Conservation (phyloP, 768 basidiomycete species). For the Harrya chromipes region DNA sequence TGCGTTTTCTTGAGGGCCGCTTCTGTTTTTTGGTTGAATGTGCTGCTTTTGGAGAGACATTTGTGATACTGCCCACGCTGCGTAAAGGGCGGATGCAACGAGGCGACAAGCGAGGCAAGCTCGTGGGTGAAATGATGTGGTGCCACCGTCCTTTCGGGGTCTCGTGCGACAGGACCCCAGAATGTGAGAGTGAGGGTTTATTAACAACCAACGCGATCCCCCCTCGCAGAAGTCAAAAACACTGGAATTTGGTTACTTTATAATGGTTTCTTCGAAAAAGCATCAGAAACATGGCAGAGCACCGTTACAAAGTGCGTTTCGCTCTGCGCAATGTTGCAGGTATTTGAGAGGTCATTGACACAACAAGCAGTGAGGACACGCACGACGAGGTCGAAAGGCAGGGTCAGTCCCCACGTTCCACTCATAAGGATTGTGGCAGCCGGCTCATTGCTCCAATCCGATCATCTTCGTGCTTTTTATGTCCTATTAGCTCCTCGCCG, state of each 20-base stretch:
- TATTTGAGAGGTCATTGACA: conserved; percentile 27
- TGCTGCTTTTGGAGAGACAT: conserved; percentile 7
- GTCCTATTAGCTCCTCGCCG: conserved; percentile 40
- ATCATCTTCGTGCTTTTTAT: conserved; percentile 6
- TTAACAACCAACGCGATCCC: conserved; percentile 37
- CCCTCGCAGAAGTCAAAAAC: conserved; percentile 20
- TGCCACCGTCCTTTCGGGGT: conserved; percentile 26
- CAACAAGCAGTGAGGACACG: conserved; percentile 48
- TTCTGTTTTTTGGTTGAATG: neutral
- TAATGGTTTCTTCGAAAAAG: conserved; percentile 43
- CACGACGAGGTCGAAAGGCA: conserved; percentile 58
- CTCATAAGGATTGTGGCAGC: conserved; percentile 15
- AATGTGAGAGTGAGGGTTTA: conserved; percentile 32
- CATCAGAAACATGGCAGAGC: conserved; percentile 36
- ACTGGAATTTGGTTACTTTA: conserved; percentile 30
- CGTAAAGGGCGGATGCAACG: conserved; percentile 16
- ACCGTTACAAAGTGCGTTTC: conserved; percentile 40
- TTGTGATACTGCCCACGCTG: conserved; percentile 10
- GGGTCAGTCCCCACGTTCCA: conserved; percentile 40
- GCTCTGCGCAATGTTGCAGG: conserved; percentile 24
- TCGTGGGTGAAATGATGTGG: conserved; percentile 2
- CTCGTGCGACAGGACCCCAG: conserved; percentile 30
- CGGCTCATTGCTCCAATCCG: conserved; percentile 16
- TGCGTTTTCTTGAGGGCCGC: conserved; percentile 3
- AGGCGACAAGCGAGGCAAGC: conserved; percentile 16